Conservation (phyloP, 106 monocot genomes). For the Dendrobium officinale region DNA sequence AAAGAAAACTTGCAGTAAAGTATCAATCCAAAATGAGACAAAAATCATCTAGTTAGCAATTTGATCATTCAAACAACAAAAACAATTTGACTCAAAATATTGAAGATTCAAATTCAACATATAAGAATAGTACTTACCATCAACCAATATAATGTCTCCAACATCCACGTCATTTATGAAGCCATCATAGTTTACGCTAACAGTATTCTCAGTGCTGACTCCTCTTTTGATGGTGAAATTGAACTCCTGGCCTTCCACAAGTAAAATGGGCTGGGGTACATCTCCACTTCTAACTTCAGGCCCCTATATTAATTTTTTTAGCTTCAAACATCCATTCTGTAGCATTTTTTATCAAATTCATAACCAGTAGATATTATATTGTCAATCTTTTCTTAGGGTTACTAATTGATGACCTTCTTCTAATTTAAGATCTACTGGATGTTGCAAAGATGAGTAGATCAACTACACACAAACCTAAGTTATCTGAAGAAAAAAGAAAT, state of each 20-base stretch:
- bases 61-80: not conserved
- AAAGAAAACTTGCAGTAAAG: not conserved
- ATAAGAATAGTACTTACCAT: conserved; percentile 34
- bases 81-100: not conserved
- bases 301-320: conserved; percentile 31
- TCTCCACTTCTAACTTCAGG: conserved; percentile 74
- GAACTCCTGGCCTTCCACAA: conserved; percentile 58
- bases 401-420: not conserved
- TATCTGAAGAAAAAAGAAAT: not conserved
- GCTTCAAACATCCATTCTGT: not conserved
- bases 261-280: conserved; percentile 49
- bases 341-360: not conserved
- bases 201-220: conserved; percentile 41
- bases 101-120: not conserved
- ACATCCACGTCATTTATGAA: conserved; percentile 64
- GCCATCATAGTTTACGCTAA: conserved; percentile 71
- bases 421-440: not conserved
- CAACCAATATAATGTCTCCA: conserved; percentile 62
- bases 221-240: conserved; percentile 64
- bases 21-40: not conserved
- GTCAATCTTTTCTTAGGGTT: not conserved
- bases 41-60: not conserved
- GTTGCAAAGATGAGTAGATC: not conserved
- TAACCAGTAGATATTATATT: not conserved
- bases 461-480: not conserved